Evolutionary conservation across 2,329 filamentous ascomycete genomes (phyloP).

Genomic region (Fusarium brevicatenulatum): DNA sequence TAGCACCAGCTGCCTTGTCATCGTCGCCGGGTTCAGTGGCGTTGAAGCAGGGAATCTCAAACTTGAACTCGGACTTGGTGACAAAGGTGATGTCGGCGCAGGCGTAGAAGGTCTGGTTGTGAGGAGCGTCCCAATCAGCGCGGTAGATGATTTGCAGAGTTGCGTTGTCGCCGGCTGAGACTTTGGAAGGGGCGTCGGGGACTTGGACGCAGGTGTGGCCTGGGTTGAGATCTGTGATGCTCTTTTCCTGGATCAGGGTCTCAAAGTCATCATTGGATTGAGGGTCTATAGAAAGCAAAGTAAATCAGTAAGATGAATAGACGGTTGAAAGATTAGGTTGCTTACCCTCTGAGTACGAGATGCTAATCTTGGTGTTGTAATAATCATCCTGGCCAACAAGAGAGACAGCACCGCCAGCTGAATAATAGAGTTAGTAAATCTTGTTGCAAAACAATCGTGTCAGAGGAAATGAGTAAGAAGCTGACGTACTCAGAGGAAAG

Average conservation of each 20-base stretch:
- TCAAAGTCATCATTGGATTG: conserved; percentile 53
- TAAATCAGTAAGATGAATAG: neutral
- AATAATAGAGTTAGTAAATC: neutral
- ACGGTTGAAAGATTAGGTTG: accelerated
- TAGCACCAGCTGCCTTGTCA: conserved; percentile 31
- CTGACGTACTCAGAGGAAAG: conserved; percentile 61
- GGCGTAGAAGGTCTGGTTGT: conserved; percentile 59
- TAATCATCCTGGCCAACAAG: conserved; percentile 68
- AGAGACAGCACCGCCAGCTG: conserved; percentile 64
- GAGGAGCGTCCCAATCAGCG: conserved; percentile 55
- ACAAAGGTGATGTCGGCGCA: conserved; percentile 61
- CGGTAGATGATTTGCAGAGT: conserved; percentile 62
- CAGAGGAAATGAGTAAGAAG: neutral
- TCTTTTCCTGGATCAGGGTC: conserved; percentile 50
- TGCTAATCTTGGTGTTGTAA: conserved; percentile 62
- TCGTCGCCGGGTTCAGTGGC: conserved; percentile 48
- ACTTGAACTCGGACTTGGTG: conserved; percentile 47
- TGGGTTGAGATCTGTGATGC: conserved; percentile 53
- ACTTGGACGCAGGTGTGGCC: conserved; percentile 59
- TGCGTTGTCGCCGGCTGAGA: conserved; percentile 56
- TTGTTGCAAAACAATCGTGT: accelerated
- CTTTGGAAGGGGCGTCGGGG: conserved; percentile 47
- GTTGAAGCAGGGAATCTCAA: conserved; percentile 56
- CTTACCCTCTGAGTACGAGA: conserved; percentile 62
- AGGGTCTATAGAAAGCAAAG: conserved; percentile 47